Base-by-base conservation (phyloP, 345 rosid genomes). In the Sapria himalayana region DNA sequence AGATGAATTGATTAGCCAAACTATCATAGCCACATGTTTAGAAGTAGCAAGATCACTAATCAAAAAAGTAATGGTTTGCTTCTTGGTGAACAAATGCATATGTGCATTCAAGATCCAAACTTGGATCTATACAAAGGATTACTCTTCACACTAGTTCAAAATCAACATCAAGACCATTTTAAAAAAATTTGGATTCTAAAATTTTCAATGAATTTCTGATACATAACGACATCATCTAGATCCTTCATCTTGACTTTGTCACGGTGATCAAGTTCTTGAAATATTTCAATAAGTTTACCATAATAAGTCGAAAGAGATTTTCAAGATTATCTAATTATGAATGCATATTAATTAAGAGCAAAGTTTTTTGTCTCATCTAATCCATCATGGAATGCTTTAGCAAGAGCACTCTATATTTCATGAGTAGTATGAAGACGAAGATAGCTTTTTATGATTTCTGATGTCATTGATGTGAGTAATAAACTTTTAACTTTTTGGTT, bases 241-340 rank as follows among this genome's bases (percentile, higher is more conserved):
- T 54, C 42, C 11, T 34, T 40, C 37, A 40, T 54, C 4, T 21
- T n/a, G 14, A 46, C n/a, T 11, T 20, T 39, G 20, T 54, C 41
- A 46, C 11, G n/a, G 1, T 19, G 9, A 29, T 19, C 19, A 6
- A 44, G 31, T 11, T 54, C 43, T 24, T 46, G 35, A 15, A 54
- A 54, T 2, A 46, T 54, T 33, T 45, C 47, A 5, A 39, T n/a
- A 0, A 46, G 42, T 18, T 54, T 48, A 39, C 52, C 37, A 33
- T 39, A 39, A 41, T 25, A 22, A 2, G 13, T 46, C 9, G 51
- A 4, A 0, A 53, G 17, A 38, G 35, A 11, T 9, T 4, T 3
- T 29, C 46, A 16, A 0, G 5, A 16, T 5, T 52, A 32, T 1
- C 5, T 5, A 18, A 5, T 11, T 0, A 10, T 4, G 8, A 48